Conservation (phyloP, 2,329 filamentous ascomycete species). For the Lecanicillium sp. region DNA sequence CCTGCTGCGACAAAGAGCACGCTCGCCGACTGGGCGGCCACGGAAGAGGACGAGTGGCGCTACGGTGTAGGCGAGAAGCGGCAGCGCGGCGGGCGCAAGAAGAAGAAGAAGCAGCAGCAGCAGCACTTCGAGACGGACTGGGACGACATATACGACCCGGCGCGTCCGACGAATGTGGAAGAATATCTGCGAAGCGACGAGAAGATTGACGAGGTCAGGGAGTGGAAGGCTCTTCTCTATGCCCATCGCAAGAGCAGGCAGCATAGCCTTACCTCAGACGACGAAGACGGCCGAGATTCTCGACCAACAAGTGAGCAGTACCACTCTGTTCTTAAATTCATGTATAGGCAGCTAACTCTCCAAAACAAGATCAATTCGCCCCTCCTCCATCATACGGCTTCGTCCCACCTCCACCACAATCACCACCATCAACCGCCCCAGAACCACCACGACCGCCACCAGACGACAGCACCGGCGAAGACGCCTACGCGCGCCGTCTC, state of each 20-base stretch:
- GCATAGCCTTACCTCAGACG: conserved; percentile 27
- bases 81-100: conserved; percentile 70
- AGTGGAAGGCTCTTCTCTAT: conserved; percentile 81
- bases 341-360: conserved; percentile 13
- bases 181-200: conserved; percentile 82
- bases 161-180: conserved; percentile 73
- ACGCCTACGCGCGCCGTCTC: conserved; percentile 58
- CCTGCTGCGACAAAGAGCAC: conserved; percentile 51
- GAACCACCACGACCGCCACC: conserved; percentile 37
- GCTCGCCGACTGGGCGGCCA: conserved; percentile 73
- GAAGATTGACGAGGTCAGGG: conserved; percentile 67
- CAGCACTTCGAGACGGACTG: conserved; percentile 62
- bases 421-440: conserved; percentile 35
- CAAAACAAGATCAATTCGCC: conserved; percentile 46
- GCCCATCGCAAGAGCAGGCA: conserved; percentile 53
- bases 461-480: conserved; percentile 58
- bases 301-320: conserved; percentile 24
- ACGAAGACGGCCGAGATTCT: conserved; percentile 25
- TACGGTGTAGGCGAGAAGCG: conserved; percentile 58
- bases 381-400: conserved; percentile 50
- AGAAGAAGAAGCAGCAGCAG: conserved; percentile 60
- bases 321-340: neutral
- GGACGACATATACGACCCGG: conserved; percentile 86
- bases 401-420: conserved; percentile 46
- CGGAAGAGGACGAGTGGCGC: conserved; percentile 73